phyloP scores from a whole-genome alignment of 2,329 filamentous ascomycete genomes.

The Apiospora arundinis region DNA sequence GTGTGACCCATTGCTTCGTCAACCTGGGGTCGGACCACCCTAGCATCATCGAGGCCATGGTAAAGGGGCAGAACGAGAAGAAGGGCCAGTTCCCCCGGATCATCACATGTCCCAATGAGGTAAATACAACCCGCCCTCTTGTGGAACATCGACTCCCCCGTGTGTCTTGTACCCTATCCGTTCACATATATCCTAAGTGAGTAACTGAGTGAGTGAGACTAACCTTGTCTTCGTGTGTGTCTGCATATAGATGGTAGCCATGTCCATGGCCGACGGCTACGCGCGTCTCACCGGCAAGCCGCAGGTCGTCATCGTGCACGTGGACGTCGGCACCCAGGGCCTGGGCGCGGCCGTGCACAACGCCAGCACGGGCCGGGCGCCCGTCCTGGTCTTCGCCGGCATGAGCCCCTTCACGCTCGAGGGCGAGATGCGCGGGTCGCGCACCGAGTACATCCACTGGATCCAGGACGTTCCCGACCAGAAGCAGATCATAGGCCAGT shows the following conservation, averaged over 20 bases:
- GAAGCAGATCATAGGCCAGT: slow-evolving; percentile 80
- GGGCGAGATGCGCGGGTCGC: slow-evolving; percentile 77
- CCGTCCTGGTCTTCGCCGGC: slow-evolving; percentile 80
- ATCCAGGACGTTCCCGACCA: slow-evolving; percentile 85
- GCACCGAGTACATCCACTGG: slow-evolving; percentile 88
- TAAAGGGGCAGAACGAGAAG: slow-evolving; percentile 74
- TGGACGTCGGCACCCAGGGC: slow-evolving; percentile 82
- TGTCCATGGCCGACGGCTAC: slow-evolving; percentile 85
- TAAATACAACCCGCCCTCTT: slow-evolving; percentile 41
- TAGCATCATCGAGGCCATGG: slow-evolving; percentile 80
- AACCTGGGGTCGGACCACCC: slow-evolving; percentile 77
- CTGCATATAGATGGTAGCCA: slow-evolving; percentile 73
- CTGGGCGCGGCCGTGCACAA: slow-evolving; percentile 82
- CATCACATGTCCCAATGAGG: slow-evolving; percentile 82
- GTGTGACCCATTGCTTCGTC: slow-evolving; percentile 55
- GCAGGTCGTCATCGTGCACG: slow-evolving; percentile 80
- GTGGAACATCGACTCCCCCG: background rate
- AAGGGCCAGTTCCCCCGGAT: slow-evolving; percentile 71
- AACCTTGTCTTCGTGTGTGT: background rate
- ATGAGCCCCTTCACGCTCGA: slow-evolving; percentile 79
- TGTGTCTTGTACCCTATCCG: too few species aligned
- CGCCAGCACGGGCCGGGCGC: slow-evolving; percentile 74
- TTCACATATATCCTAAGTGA: too few species aligned
- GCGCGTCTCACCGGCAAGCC: slow-evolving; percentile 74
- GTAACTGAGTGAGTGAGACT: background rate